Evolutionary conservation across 2,329 filamentous ascomycete species (phyloP).

Genomic region (Fusarium napiforme): DNA sequence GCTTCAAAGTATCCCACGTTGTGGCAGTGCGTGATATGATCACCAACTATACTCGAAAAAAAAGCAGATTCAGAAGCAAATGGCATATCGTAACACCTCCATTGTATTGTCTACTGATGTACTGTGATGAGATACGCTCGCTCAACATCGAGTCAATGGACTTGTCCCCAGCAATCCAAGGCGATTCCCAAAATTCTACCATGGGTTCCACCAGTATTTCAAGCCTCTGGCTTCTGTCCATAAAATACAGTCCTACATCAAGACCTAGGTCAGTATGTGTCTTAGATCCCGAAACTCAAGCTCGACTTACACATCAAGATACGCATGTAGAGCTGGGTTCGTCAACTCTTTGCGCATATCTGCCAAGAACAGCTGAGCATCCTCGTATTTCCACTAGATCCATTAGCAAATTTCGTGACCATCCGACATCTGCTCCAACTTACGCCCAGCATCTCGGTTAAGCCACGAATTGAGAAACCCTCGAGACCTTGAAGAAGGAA

Average conservation of each 20-base stretch:
- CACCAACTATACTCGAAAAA: no score
- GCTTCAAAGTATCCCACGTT: no score
- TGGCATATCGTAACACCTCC: no score
- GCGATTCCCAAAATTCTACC: fast-evolving
- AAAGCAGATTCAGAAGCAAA: no score
- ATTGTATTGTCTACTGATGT: not conserved
- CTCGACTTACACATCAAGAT: conserved; percentile 23
- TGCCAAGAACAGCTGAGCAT: conserved; percentile 30
- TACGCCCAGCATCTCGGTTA: conserved; percentile 37
- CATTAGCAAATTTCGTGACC: not conserved
- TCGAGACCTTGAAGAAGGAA: conserved; percentile 40
- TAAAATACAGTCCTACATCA: not conserved
- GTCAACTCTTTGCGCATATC: conserved; percentile 30
- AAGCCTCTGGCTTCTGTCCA: not conserved
- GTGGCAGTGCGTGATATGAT: no score
- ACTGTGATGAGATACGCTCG: fast-evolving
- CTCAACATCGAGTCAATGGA: no score
- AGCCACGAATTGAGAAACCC: conserved; percentile 38
- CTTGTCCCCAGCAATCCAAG: not conserved
- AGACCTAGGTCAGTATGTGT: fast-evolving
- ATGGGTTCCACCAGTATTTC: fast-evolving
- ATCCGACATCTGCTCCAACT: not conserved
- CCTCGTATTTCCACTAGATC: conserved; percentile 30
- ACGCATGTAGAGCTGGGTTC: conserved; percentile 17
- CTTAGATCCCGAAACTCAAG: no score